Base-by-base conservation (phyloP, 805 yeast genomes). In the Candida oleophila region DNA sequence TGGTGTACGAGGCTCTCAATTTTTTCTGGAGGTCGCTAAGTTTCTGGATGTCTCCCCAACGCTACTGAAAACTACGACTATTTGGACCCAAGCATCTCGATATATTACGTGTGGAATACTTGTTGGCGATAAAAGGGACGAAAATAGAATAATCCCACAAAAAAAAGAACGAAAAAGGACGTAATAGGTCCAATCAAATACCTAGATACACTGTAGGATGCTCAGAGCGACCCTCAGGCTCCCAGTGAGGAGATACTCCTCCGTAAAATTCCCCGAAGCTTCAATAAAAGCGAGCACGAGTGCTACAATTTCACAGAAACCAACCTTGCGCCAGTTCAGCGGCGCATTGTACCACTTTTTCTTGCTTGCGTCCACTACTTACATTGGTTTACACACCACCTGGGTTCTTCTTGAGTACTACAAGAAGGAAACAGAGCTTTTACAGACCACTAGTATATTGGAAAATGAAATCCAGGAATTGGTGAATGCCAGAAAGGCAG, bases 341-440 rank as follows among this genome's bases (percentile, higher is more conserved):
- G 57, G 55, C 46, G 73, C 77, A 3, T 52, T 71, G 28, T 56
- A 67, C 37, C 70, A 72, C 54, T 58, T 68, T 2, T 69, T 72
- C 43, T 60, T 72, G 22, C 49, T 72, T 25, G 74, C 76, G 3
- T 66, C 73, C 1, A 57, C 72, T 2, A 61, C 73, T 1, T 72
- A 66, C 52, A 59, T 72, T 54, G 53, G 59, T 8, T 53, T 70
- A 33, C 71, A 72, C 48, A 55, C 68, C 1, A 40, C 64, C 7
- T 69, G 72, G 68, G 54, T 56, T 20, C 49, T 55, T 7, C 50
- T 67, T 21, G 73, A 69, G 52, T 61, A 63, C 44, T 58, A 58
- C 2, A 65, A 60, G 41, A 52, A 46, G 28, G 55, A 60, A 51
- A 37, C 38, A 32, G 49, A 37, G 20, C 45, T 65, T n/a, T 49